Base-by-base conservation (phyloP, 208 protist genomes). In the Leishmania guyanensis region DNA sequence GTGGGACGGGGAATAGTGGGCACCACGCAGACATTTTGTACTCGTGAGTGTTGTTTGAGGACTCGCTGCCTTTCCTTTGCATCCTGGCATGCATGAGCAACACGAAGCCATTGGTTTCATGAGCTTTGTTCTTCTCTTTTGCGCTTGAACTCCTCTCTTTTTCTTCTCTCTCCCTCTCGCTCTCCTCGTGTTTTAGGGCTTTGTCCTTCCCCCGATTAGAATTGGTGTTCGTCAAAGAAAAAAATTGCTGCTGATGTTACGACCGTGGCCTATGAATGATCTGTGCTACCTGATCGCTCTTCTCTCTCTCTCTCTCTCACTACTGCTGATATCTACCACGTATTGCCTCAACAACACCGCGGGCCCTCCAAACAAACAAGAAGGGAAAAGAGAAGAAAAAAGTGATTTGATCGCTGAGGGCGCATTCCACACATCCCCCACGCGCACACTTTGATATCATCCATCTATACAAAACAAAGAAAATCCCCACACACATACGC, bases 261-360 rank as follows among this genome's bases (percentile, higher is more conserved):
- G 46, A 36, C 69, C 5, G 46, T 51, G 46, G 22, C 17, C 26
- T 22, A 54, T 29, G 46, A 33, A 54, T 29, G 69, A 12, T 4
- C 10, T 8, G 39, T 39, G 22, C 69, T 73, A 20, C 8, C 53
- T 53, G 5, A 53, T 22, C 14, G 29, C 29, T 62, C 16, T 39
- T 48, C 72, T 83, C 64, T 65, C 79, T 75, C 39, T 75, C 51
- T 36, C 70, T 62, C 51, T 62, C 29, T 71, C 39, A 12, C 26
- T 0, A 14, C 39, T 16, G 69, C 1, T 22, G 46, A 26, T 48
- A 22, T 36, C 12, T 73, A 1, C 69, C 1, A 36, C 26, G 20
- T 36, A 43, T 43, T 16, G 17, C 20, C 39, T 14, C 39, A 5
- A 71, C 29, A 14, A 20, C 66, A 17, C 39, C 20, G 39, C 10